Percentiles rank a stretch among this genome's conserved stretches.
Conservation (phyloP, 2,329 filamentous ascomycete genomes). For the Fusarium temperatum region DNA sequence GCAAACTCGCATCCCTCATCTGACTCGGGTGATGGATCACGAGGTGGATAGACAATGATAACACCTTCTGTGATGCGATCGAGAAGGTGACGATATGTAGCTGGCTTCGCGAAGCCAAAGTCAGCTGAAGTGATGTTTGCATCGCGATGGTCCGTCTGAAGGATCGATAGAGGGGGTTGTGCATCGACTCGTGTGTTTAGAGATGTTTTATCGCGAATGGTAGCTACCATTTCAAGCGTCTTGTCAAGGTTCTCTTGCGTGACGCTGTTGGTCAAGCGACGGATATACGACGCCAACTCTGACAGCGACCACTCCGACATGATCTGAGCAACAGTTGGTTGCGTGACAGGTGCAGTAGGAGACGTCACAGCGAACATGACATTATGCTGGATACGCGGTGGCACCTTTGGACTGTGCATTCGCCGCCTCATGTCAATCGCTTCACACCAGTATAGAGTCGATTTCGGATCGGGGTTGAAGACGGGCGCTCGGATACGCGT, state of each 20-base stretch:
- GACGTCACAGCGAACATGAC: conserved; percentile 45
- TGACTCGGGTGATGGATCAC: conserved; percentile 29
- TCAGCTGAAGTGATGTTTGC: conserved; percentile 41
- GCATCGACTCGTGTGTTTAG: conserved; percentile 48
- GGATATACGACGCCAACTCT: conserved; percentile 49
- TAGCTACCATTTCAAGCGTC: conserved; percentile 45
- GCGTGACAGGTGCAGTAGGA: conserved; percentile 37
- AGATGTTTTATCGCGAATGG: conserved; percentile 48
- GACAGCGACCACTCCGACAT: conserved; percentile 49
- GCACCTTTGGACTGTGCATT: conserved; percentile 46
- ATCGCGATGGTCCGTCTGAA: conserved; percentile 50
- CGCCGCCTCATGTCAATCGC: conserved; percentile 51
- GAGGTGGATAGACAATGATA: conserved; percentile 46
- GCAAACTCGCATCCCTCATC: conserved; percentile 51
- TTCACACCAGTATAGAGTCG: conserved; percentile 47
- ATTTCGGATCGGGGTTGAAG: conserved; percentile 44
- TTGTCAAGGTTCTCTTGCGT: conserved; percentile 45
- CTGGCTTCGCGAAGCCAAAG: conserved; percentile 51
- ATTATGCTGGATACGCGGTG: conserved; percentile 49
- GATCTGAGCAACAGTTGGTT: conserved; percentile 46
- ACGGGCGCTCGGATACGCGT: conserved; percentile 47
- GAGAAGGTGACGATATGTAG: conserved; percentile 46
- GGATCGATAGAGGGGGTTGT: conserved; percentile 47
- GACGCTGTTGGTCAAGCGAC: conserved; percentile 48
- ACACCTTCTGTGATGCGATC: conserved; percentile 44